Percentiles rank a stretch among this genome's conserved stretches.
Evolutionary conservation across 352 stramenopile species (phyloP).

Genomic region (Pythium sp.): DNA sequence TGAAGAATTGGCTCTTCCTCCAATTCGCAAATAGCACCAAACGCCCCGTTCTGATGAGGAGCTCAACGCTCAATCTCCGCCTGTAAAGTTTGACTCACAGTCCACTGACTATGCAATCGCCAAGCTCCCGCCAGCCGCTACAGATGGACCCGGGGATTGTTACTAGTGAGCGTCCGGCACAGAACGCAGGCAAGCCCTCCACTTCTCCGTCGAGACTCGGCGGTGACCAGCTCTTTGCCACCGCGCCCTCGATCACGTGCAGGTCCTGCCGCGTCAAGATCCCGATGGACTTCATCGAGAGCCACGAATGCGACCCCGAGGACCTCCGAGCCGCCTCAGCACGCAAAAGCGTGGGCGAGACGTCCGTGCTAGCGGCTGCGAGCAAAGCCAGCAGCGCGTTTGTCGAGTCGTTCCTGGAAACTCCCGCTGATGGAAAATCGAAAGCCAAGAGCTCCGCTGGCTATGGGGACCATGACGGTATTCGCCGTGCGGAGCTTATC

Average conservation of each 20-base stretch:
- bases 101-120: not conserved
- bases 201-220: not conserved
- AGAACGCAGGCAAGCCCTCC: not conserved
- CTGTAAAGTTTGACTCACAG: not conserved
- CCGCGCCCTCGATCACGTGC: constrained; percentile 40
- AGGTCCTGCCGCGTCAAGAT: constrained; percentile 52
- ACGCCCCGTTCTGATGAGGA: no score
- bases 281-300: constrained; percentile 58
- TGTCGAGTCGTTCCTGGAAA: constrained; percentile 5
- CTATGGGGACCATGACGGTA: not conserved
- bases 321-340: constrained; percentile 15
- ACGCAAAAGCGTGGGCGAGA: constrained; percentile 16
- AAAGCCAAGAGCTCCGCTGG: not conserved
- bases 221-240: not conserved
- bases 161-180: constrained; percentile 34
- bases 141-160: constrained; percentile 53
- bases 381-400: constrained; percentile 9
- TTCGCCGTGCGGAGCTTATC: constrained; percentile 2
- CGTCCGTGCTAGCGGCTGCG: not conserved
- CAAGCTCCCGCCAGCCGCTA: not conserved
- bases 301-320: constrained; percentile 44
- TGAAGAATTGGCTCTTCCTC: not conserved
- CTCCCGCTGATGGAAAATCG: not conserved
- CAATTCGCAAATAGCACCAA: not conserved
- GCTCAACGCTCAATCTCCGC: not conserved